A percentile compares a stretch with the other conserved stretches of the same genome.
phyloP scores from a whole-genome alignment of 352 stramenopile species.

The Pythium guiyangense region DNA sequence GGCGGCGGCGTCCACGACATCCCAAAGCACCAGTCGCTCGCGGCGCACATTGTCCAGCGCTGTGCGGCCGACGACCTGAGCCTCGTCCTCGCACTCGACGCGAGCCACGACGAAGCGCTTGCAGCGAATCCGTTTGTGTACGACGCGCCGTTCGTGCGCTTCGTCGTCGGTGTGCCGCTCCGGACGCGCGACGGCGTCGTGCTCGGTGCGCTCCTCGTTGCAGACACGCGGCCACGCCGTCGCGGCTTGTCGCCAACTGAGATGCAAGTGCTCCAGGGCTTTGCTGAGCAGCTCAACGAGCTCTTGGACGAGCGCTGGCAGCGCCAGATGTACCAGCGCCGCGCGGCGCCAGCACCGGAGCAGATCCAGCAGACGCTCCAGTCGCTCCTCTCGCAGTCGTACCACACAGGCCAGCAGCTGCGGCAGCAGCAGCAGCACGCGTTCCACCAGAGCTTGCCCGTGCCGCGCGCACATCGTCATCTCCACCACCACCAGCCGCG shows the following conservation, averaged over 20 bases:
- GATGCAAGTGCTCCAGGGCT: constrained; percentile 27
- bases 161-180: constrained; percentile 54
- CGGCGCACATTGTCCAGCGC: constrained; percentile 50
- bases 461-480: background rate
- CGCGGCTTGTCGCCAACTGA: constrained; percentile 23
- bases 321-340: constrained; percentile 23
- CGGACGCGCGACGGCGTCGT: constrained; percentile 38
- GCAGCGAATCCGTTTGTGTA: constrained; percentile 52
- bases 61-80: constrained; percentile 19
- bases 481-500: background rate
- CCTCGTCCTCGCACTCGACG: constrained; percentile 41
- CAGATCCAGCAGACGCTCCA: constrained; percentile 40
- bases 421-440: constrained; percentile 32
- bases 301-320: constrained; percentile 39
- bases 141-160: constrained; percentile 44
- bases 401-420: constrained; percentile 43
- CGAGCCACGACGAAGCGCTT: constrained; percentile 33
- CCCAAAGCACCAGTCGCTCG: constrained; percentile 48
- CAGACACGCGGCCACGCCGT: constrained; percentile 31
- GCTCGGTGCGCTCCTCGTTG: constrained; percentile 53
- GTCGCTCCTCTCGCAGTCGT: constrained; percentile 46
- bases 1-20: constrained; percentile 28
- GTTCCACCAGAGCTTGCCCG: constrained; percentile 1
- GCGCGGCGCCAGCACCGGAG: constrained; percentile 15
- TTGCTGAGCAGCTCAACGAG: constrained; percentile 41